Conservation (phyloP, 108 stramenopile species). For the Mayamaea pseudoterrestris region DNA sequence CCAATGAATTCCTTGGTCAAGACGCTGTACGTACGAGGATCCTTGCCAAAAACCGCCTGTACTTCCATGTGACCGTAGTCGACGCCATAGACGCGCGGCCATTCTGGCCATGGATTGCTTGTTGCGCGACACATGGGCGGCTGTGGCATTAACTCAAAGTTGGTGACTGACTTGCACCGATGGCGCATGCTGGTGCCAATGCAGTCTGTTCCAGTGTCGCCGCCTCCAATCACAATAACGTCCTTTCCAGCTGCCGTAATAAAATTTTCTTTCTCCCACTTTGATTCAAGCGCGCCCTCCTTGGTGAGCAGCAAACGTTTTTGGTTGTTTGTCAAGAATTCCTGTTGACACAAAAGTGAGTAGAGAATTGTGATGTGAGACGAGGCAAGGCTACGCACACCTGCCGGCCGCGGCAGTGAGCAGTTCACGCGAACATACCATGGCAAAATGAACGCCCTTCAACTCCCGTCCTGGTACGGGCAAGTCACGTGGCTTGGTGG, state of each 20-base stretch:
- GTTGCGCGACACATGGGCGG: slow-evolving; percentile 85
- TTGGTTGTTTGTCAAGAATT: slow-evolving; percentile 94
- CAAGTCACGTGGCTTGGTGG: slow-evolving; percentile 93
- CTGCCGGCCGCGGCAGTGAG: background rate
- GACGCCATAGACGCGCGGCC: slow-evolving; percentile 92
- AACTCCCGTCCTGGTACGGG: slow-evolving; percentile 88
- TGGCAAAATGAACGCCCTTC: slow-evolving; percentile 87
- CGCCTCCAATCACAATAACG: slow-evolving; percentile 97
- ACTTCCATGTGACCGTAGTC: slow-evolving; percentile 98
- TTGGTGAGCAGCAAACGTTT: slow-evolving; percentile 90
- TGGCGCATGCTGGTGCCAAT: slow-evolving; percentile 97
- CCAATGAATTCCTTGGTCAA: slow-evolving; percentile 94
- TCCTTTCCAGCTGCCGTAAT: slow-evolving; percentile 96
- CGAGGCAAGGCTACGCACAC: background rate
- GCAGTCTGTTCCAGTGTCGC: slow-evolving; percentile 96
- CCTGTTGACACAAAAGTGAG: slow-evolving; percentile 25
- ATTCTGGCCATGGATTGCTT: slow-evolving; percentile 97
- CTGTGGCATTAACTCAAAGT: slow-evolving; percentile 95
- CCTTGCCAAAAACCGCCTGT: slow-evolving; percentile 85
- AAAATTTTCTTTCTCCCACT: slow-evolving; percentile 85
- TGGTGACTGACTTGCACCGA: slow-evolving; percentile 89
- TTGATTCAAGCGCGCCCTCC: slow-evolving; percentile 85
- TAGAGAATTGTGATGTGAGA: background rate
- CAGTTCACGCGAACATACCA: slow-evolving; percentile 35
- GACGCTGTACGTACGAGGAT: slow-evolving; percentile 92